phyloP scores from a whole-genome alignment of 2,329 filamentous ascomycete genomes.

The Stylonectria norvegica region DNA sequence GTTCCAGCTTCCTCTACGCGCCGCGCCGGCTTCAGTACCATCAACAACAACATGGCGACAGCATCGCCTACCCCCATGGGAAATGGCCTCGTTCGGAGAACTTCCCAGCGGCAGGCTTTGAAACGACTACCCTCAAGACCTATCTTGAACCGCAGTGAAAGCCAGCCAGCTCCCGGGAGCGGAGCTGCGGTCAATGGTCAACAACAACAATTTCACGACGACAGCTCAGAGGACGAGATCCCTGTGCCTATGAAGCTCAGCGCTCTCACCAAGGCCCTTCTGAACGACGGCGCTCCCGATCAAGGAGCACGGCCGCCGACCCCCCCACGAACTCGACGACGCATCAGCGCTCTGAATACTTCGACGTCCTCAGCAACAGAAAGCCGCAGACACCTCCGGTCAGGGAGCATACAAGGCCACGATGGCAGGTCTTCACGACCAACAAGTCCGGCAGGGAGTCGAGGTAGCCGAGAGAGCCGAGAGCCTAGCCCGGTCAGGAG shows the following conservation, averaged over 20 bases:
- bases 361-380: conserved; percentile 43
- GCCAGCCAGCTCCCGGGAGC: conserved; percentile 36
- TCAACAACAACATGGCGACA: conserved; percentile 43
- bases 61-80: conserved; percentile 55
- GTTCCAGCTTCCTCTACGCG: conserved; percentile 14
- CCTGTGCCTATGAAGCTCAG: conserved; percentile 91
- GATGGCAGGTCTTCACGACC: conserved; percentile 38
- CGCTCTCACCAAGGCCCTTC: conserved; percentile 81
- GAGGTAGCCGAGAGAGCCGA: too few relatives aligned
- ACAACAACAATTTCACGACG: conserved; percentile 55
- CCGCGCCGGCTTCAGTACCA: conserved; percentile 17
- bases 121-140: conserved; percentile 49
- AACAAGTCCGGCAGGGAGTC: conserved; percentile 44
- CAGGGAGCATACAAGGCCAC: conserved; percentile 44
- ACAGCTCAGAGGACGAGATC: conserved; percentile 94
- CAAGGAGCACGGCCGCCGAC: conserved; percentile 38
- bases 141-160: conserved; percentile 44
- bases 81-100: conserved; percentile 48
- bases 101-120: conserved; percentile 54
- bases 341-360: conserved; percentile 45
- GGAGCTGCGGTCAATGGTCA: conserved; percentile 30
- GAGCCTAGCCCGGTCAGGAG: conserved; percentile 54
- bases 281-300: conserved; percentile 61
- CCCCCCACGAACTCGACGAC: conserved; percentile 47
- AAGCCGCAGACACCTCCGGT: conserved; percentile 44